Conservation (phyloP, 805 yeast genomes). For the Candida krabiensis region DNA sequence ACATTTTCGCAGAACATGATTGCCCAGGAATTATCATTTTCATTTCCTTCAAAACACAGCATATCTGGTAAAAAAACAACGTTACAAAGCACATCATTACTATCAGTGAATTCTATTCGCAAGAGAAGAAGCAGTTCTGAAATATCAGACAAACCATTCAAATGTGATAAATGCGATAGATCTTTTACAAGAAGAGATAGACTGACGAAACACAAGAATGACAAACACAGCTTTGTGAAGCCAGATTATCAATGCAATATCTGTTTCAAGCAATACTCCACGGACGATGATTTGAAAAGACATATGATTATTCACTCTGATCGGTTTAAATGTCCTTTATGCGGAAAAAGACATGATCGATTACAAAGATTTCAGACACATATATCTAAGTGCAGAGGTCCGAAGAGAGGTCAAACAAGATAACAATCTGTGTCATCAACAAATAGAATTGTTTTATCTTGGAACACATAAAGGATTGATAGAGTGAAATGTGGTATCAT, state of each 20-base stretch:
- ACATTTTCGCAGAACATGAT: too few species aligned
- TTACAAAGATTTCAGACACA: conserved; percentile 19
- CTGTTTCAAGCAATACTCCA: conserved; percentile 6
- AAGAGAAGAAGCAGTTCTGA: background rate
- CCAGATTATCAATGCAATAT: conserved; percentile 4
- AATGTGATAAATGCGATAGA: conserved; percentile 4
- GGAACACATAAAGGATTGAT: too few species aligned
- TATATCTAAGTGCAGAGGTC: conserved; percentile 14
- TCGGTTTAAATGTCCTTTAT: conserved; percentile 6
- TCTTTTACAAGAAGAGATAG: conserved; percentile 11
- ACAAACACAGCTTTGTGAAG: conserved; percentile 5
- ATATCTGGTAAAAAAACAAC: too few species aligned
- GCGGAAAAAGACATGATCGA: conserved; percentile 10
- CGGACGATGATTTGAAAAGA: conserved; percentile 9
- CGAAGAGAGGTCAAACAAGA: background rate
- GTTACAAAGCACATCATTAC: too few species aligned
- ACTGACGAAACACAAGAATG: conserved; percentile 2
- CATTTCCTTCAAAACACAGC: too few species aligned
- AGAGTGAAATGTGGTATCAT: too few species aligned
- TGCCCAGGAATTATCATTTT: too few species aligned
- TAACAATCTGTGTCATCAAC: too few species aligned
- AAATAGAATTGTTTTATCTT: too few species aligned
- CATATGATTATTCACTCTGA: conserved; percentile 7
- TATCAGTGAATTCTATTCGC: background rate
- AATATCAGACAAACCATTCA: background rate